These are phyloP conservation scores for Epichloe scottii DNA, from an alignment of 2,329 filamentous ascomycete genomes.

Conservation along the genomic window DNA sequence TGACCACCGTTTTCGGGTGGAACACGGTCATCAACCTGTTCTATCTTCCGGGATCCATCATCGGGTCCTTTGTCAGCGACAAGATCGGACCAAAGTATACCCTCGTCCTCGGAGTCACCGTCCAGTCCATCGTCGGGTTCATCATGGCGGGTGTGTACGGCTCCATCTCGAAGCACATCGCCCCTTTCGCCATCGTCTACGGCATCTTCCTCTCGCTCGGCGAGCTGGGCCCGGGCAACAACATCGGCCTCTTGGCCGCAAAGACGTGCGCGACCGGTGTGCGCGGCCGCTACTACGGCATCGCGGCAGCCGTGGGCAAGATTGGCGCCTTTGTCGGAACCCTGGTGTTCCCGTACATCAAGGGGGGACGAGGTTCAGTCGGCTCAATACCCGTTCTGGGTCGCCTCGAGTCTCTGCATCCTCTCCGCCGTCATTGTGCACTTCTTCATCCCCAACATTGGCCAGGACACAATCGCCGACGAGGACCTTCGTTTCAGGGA, in stretches of 20 bases:
- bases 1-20: slow-evolving; percentile 79
- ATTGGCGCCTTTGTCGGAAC: slow-evolving; percentile 77
- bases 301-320: slow-evolving; percentile 63
- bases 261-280: slow-evolving; percentile 84
- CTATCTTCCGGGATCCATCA: slow-evolving; percentile 70
- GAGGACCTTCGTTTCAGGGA: slow-evolving; percentile 67
- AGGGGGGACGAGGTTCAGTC: slow-evolving; percentile 36
- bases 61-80: slow-evolving; percentile 68
- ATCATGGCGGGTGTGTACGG: slow-evolving; percentile 74
- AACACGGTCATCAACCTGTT: slow-evolving; percentile 81
- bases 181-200: slow-evolving; percentile 23
- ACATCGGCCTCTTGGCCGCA: slow-evolving; percentile 75
- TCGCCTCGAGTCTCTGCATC: slow-evolving; percentile 64
- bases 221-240: slow-evolving; percentile 70
- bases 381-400: slow-evolving; percentile 82
- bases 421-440: slow-evolving; percentile 49
- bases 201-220: slow-evolving; percentile 27
- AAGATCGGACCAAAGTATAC: slow-evolving; percentile 66
- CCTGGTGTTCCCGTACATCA: slow-evolving; percentile 53
- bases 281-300: slow-evolving; percentile 59
- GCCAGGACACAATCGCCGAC: slow-evolving; percentile 69
- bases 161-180: slow-evolving; percentile 24
- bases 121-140: slow-evolving; percentile 72
- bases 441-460: slow-evolving; percentile 62
- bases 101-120: slow-evolving; percentile 54